Evolutionary conservation across 2,329 filamentous ascomycete species (phyloP), one percentile per base, ranked within the genome.

Genomic region (Ceratocystis eucalypticola): DNA sequence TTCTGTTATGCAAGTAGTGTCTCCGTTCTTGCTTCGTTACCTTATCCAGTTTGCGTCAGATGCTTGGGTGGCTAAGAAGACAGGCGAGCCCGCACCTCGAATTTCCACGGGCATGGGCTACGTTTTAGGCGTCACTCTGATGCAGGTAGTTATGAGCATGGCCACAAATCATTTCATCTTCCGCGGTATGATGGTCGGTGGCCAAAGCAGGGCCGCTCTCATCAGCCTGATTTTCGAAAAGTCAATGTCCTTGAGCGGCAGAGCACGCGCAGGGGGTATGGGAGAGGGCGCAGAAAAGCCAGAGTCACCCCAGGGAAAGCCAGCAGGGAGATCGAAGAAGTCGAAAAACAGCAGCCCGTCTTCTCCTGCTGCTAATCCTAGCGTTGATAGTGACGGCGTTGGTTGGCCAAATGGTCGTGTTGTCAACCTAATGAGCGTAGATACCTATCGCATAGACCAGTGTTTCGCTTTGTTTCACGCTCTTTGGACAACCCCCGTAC

Each of bases 401-500:
- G 94, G 93, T 28, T 97, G 93, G 93, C 87, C 87, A 67, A 97
- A 96, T 72, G 94, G 94, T 25, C 85, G 91, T 69, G 90, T 97
- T 64, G 85, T 94, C 73, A 96, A 95, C 70, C 74, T 97, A 71
- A 96, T 97, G 92, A 93, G 90, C 69, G 91, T 94, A 57, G 93
- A 97, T 73, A 95, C 92, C 0, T 95, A 96, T 75, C 90, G 93
- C 70, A 81, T 99, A 68, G 92, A 97, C 71, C 88, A 91, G 73
- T 91, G 91, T 1, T 90, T 84, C 48, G 91, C 89, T 53, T 82
- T 96, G 75, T 93, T 96, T 75, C 94, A 99, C 74, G 83, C 96
- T 77, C 79, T 89, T 25, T 99, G 94, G 94, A 90, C 89, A 1
- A 84, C 90, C 0, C 92, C 93, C 0, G 78, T 96, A 48, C 80